Percentiles rank a stretch among this genome's conserved stretches.
Conservation (phyloP, 2,329 filamentous ascomycete species). For the Basipetospora chlamydospora region DNA sequence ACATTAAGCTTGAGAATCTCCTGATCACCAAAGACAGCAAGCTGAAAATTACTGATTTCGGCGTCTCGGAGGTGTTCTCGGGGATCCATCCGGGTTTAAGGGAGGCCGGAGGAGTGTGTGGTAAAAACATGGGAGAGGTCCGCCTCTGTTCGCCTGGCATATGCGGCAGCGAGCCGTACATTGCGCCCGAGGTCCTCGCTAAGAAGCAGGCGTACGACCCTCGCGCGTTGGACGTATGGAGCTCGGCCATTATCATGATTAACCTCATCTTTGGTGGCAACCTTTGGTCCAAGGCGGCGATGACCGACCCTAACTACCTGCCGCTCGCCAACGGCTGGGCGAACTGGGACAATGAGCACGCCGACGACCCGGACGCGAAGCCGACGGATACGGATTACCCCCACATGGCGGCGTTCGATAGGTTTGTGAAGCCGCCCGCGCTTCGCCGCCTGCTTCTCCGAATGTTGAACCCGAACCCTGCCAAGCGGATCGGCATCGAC, state of each 20-base stretch:
- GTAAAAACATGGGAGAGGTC: constrained; percentile 54
- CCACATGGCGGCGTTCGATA: constrained; percentile 49
- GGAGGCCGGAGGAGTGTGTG: constrained; percentile 58
- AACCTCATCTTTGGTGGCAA: constrained; percentile 58
- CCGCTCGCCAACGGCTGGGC: constrained; percentile 54
- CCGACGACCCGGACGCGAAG: constrained; percentile 14
- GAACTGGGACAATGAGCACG: constrained; percentile 45
- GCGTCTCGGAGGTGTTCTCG: constrained; percentile 73
- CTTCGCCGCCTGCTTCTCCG: constrained; percentile 58
- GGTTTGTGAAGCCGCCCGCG: constrained; percentile 47
- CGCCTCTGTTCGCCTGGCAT: constrained; percentile 65
- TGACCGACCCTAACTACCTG: constrained; percentile 43
- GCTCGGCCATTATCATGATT: constrained; percentile 69
- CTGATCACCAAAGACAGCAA: constrained; percentile 66
- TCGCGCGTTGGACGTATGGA: constrained; percentile 73
- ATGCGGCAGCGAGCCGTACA: constrained; percentile 75
- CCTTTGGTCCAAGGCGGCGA: constrained; percentile 58
- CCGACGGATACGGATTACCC: constrained; percentile 48
- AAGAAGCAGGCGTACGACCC: constrained; percentile 56
- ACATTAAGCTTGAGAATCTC: constrained; percentile 82
- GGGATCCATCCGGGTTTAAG: constrained; percentile 68
- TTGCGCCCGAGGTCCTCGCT: constrained; percentile 68
- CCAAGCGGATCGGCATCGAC: constrained; percentile 52
- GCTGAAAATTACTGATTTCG: constrained; percentile 85
- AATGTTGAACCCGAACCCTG: constrained; percentile 72